Base-by-base conservation (phyloP, 2,329 filamentous ascomycete species). In the Penicillium glabrum region DNA sequence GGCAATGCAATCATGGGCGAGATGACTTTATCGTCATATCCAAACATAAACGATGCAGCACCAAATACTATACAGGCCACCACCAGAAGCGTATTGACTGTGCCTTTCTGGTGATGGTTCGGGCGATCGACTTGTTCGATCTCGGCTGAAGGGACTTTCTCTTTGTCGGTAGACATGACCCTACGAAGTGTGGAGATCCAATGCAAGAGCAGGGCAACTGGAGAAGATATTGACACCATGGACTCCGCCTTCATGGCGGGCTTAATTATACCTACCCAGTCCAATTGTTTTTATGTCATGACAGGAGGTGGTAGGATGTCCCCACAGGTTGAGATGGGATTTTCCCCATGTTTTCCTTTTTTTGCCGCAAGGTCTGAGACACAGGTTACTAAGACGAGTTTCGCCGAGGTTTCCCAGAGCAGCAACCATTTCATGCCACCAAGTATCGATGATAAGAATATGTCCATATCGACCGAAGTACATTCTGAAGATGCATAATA, bases 1-100 rank as follows among this genome's bases (percentile, higher is more conserved):
- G 56, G 46, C 47, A 71, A 58, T 19, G 69, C 68, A n/a, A 62
- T 66, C 45, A 72, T 61, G 0, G 69, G 68, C 5, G 69, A 72
- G 7, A 72, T 72, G 33, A 72, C 57, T 41, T 72, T 72, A 58
- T 72, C 69, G 31, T 72, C 68, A 33, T 67, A 72, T 3, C 69
- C 69, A 46, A 72, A 72, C n/a, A 72, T 52, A 37, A 72, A 70
- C 9, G 69, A 70, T 1, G 69, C 68, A 5, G 69, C 67, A 13
- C 67, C 66, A 51, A 71, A 70, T 8, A 69, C 61, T 14, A 62
- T 51, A 53, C 70, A 72, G 3, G 63, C 62, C 9, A 71, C 58
- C 13, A 72, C 56, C 24, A 72, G 57, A 10, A 62, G 60, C 9
- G 53, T 24, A 57, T 72, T 72, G 48, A 70, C 54, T 6, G 64